Evolutionary conservation across 2,329 filamentous ascomycete species (phyloP), one percentile per base, ranked within the genome.

Genomic region (Ophiocordyceps australis): DNA sequence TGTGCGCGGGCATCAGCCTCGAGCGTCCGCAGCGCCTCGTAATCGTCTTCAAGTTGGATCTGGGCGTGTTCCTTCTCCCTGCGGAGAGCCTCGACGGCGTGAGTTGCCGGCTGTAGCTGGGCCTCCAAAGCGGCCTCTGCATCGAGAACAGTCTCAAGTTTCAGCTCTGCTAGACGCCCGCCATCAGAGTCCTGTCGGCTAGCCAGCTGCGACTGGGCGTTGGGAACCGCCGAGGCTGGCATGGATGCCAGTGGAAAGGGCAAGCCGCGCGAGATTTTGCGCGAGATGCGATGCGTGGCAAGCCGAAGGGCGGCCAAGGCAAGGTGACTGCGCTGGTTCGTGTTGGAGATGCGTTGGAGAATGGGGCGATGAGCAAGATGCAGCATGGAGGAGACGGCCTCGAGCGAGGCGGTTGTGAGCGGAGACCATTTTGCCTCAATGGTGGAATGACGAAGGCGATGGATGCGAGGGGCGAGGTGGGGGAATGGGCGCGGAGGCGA

Each of bases 391-490:
- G 56, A 51, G n/a, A 74, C 57, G 26, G 61, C 60, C 7, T 60
- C 50, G 28, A 76, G 47, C 22, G 72, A 65, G 14, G 56, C 47
- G 6, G 51, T 43, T 5, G 65, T 56, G 5, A 79, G 55, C 5
- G 65, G 55, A 3, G 57, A 52, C 75, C 75, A 82, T 41, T 75
- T 79, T 22, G 72, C 52, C 22, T 76, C 62, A 30, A 91, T 76
- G 20, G 59, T 64, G 16, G 64, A 60, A 32, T 62, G 65, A n/a
- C 70, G 65, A 22, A 81, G 54, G 22, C 54, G 55, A 19, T 57
- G 60, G 9, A 54, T 60, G 17, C 54, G 54, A 10, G 64, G 46
- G 6, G 56, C 52, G 25, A 74, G 47, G 35, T 66, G 60, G 23
- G 57, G 55, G 41, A 63, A 69, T 14, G 44, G 41, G 18, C 32